phyloP scores from a whole-genome alignment of 2,329 filamentous ascomycete species.

The Aspergillus sp. region DNA sequence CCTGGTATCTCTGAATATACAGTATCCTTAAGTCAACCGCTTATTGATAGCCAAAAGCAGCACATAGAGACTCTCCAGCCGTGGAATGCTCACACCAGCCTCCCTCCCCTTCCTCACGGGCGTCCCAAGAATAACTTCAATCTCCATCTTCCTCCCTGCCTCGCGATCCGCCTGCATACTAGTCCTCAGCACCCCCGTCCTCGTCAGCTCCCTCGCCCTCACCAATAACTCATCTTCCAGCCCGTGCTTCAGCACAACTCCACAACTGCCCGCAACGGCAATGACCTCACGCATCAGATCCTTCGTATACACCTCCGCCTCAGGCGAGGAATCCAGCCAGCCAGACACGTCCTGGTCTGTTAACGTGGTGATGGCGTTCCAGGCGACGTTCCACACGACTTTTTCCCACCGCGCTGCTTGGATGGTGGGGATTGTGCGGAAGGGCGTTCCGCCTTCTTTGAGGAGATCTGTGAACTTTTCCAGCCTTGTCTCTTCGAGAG shows the following conservation, averaged over 20 bases:
- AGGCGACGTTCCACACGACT: slow-evolving; percentile 44
- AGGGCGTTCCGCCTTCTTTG: slow-evolving; percentile 40
- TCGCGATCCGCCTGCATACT: slow-evolving; percentile 49
- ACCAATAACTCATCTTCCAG: slow-evolving; percentile 41
- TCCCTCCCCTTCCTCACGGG: slow-evolving; percentile 42
- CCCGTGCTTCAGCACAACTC: slow-evolving; percentile 37
- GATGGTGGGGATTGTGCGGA: slow-evolving; percentile 22
- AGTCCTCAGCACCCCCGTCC: slow-evolving; percentile 36
- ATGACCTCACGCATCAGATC: slow-evolving; percentile 47
- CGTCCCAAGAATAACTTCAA: slow-evolving; percentile 49
- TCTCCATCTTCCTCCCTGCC: slow-evolving; percentile 44
- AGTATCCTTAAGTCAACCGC: slow-evolving; percentile 7
- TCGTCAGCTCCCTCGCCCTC: slow-evolving; percentile 37
- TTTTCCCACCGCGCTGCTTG: slow-evolving; percentile 43
- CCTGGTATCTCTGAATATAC: too few relatives aligned
- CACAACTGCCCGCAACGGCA: slow-evolving; percentile 39
- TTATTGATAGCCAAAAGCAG: slow-evolving; percentile 29
- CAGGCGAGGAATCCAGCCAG: slow-evolving; percentile 42
- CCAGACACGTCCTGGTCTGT: slow-evolving; percentile 44
- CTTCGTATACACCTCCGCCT: slow-evolving; percentile 41
- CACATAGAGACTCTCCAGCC: slow-evolving; percentile 41
- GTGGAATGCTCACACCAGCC: slow-evolving; percentile 40
- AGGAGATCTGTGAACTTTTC: slow-evolving; percentile 45
- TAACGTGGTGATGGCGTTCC: slow-evolving; percentile 45
- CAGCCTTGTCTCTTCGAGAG: slow-evolving; percentile 29